These are phyloP conservation scores for Ascoidea asiatica DNA, from an alignment of 805 yeast genomes.

Conservation along the genomic window DNA sequence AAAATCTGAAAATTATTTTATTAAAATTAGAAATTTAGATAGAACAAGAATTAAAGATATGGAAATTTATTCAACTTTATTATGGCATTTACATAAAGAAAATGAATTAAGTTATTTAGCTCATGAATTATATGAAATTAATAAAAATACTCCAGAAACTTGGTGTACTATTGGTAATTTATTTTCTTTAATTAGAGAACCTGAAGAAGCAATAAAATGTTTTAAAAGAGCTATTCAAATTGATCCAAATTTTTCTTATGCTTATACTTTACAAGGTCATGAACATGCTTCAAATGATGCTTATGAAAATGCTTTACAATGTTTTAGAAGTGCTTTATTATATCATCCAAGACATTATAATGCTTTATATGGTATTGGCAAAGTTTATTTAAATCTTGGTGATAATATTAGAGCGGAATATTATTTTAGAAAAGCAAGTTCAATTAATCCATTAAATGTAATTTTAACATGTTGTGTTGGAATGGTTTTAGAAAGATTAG, in stretches of 20 bases:
- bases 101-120: constrained; percentile 70
- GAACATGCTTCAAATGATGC: constrained; percentile 83
- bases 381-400: constrained; percentile 81
- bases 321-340: constrained; percentile 66
- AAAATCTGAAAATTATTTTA: constrained; percentile 54
- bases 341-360: constrained; percentile 79
- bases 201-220: constrained; percentile 81
- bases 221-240: constrained; percentile 66
- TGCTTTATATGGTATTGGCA: constrained; percentile 92
- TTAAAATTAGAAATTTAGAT: constrained; percentile 50
- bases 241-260: constrained; percentile 66
- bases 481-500: constrained; percentile 73
- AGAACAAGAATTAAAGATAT: constrained; percentile 74
- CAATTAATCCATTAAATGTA: constrained; percentile 82
- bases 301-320: constrained; percentile 74
- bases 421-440: constrained; percentile 76
- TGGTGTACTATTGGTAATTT: constrained; percentile 92
- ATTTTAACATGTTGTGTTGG: constrained; percentile 89
- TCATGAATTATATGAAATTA: constrained; percentile 60
- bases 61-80: constrained; percentile 80
- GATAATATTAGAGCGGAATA: constrained; percentile 72
- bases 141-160: constrained; percentile 59
- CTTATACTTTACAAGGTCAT: constrained; percentile 88
- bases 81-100: constrained; percentile 87
- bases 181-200: constrained; percentile 69